A percentile compares a stretch with the other conserved stretches of the same genome.
Conservation (phyloP, 768 basidiomycete genomes). For the Saitozyma sp. region DNA sequence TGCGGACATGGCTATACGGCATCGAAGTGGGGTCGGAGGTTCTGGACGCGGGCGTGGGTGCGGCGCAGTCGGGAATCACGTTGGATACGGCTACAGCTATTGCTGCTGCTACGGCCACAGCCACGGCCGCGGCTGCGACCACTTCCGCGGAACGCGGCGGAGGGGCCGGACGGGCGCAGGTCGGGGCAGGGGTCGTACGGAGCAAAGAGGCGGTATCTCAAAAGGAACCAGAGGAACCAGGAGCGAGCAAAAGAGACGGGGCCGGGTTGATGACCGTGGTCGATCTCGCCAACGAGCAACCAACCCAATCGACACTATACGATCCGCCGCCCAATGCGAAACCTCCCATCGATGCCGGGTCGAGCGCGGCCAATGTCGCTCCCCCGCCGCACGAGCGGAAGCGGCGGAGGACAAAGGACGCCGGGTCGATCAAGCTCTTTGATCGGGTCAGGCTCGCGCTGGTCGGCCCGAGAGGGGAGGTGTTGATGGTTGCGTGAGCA, state of each 20-base stretch:
- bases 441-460: conserved; percentile 32
- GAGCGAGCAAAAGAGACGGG: no score
- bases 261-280: no score
- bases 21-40: conserved; percentile 16
- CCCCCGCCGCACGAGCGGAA: neutral
- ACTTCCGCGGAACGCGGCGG: neutral
- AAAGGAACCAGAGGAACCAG: no score
- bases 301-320: no score
- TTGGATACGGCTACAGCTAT: neutral
- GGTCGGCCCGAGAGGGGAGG: conserved; percentile 43
- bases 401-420: neutral
- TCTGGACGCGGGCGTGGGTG: neutral
- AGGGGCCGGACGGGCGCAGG: neutral
- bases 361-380: neutral
- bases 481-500: conserved; percentile 36
- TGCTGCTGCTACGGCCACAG: neutral
- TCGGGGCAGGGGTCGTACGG: neutral
- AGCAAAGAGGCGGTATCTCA: no score
- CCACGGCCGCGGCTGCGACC: neutral
- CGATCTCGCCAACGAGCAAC: no score
- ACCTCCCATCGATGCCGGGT: neutral
- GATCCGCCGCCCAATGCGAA: no score
- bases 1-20: conserved; percentile 35
- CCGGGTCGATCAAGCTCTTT: conserved; percentile 18
- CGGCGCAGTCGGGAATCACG: neutral